A percentile compares a stretch with the other conserved stretches of the same genome.
Conservation (phyloP, 1,284 basidiomycete species). For the Albatrellus sp. region DNA sequence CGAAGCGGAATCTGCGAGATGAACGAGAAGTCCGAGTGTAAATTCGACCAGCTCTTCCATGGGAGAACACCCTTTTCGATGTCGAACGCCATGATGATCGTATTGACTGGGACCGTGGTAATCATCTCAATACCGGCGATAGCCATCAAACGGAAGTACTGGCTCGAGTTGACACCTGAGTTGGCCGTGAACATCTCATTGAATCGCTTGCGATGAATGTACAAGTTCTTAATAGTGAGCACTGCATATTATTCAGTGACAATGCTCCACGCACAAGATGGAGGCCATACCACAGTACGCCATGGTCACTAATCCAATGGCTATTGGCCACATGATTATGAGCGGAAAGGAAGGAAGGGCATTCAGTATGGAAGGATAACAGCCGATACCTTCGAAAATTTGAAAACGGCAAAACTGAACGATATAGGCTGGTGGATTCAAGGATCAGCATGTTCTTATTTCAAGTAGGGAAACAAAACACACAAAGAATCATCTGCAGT, state of each 20-base stretch:
- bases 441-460: conserved; percentile 2
- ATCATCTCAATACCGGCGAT: conserved; percentile 8
- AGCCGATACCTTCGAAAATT: conserved; percentile 27
- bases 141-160: conserved; percentile 10
- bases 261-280: not conserved
- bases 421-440: conserved; percentile 22
- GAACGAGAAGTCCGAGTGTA: conserved; percentile 7
- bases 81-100: not conserved
- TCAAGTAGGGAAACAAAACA: conserved; percentile 6
- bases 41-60: conserved; percentile 9
- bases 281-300: not conserved
- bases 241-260: not conserved
- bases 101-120: conserved; percentile 1
- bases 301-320: conserved; percentile 18
- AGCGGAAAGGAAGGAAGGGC: conserved; percentile 21
- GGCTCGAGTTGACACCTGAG: conserved; percentile 4
- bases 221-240: conserved; percentile 8
- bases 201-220: conserved; percentile 4
- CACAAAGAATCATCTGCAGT: conserved; percentile 19
- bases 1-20: conserved; percentile 3
- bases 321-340: conserved; percentile 22
- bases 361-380: conserved; percentile 19
- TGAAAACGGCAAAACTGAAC: conserved; percentile 29
- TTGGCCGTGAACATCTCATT: conserved; percentile 3
- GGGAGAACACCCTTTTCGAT: not conserved